Evolutionary conservation across 306 rosid genomes (phyloP).

Genomic region (Malus sieversii): DNA sequence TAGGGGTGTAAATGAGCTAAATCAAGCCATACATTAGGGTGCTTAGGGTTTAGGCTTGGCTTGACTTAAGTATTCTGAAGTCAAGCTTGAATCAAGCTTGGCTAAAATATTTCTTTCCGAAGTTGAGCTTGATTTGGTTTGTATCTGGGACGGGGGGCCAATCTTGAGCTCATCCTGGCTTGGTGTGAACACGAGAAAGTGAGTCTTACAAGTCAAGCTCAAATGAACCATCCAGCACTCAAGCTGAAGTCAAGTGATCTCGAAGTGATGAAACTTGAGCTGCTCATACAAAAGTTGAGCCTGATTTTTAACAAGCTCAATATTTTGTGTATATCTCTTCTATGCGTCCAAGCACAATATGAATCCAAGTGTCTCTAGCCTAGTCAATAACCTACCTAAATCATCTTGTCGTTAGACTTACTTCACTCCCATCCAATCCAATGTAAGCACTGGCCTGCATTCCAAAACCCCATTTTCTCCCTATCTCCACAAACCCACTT

Average conservation of each 20-base stretch:
- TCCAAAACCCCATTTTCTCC: no score
- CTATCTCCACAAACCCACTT: no score
- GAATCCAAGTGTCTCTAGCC: not conserved
- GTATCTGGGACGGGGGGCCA: not conserved
- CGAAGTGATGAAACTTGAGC: not conserved
- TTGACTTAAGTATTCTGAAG: not conserved
- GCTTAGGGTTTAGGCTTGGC: not conserved
- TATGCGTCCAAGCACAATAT: not conserved
- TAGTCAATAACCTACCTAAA: not conserved
- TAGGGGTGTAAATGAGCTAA: not conserved
- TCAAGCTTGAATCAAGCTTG: not conserved
- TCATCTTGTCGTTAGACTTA: not conserved
- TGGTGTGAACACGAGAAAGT: not conserved
- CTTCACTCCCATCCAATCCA: not conserved
- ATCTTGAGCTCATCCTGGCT: not conserved
- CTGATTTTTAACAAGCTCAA: not conserved
- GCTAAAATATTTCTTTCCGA: not conserved
- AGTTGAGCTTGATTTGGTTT: not conserved
- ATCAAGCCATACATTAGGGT: not conserved
- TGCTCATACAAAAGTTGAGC: not conserved
- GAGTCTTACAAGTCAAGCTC: not conserved
- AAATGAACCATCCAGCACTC: not conserved
- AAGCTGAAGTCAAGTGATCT: not conserved
- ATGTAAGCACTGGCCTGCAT: not conserved
- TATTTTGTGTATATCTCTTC: not conserved